Evolutionary conservation across 345 rosid genomes (phyloP), one percentile per base, ranked within the genome.

Genomic region (Raphanus sativus): DNA sequence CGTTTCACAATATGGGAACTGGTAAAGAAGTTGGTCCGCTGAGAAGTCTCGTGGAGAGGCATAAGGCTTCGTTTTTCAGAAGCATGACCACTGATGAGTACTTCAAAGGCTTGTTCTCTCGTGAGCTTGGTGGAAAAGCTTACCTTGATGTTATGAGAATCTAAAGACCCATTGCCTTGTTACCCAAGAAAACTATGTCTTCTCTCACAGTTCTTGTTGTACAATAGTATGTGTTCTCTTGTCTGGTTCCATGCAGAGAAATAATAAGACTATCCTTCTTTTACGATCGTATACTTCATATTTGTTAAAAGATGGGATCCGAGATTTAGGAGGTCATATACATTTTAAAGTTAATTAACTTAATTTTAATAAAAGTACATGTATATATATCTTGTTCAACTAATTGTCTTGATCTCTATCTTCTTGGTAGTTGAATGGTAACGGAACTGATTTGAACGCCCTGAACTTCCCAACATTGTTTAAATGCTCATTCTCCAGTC

Each of bases 401-500:
- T 70, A 70, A 36, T 63, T 38, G 11, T 54, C 5, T 70, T 81
- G 80, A 64, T 83, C 85, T 36, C 80, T 85, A 45, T 85, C 89
- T 70, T 85, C 96, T 0, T 85, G 76, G 28, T 82, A 75, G 84
- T 82, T 81, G 83, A 90, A 90, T 33, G 96, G 96, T 21, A 88
- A 63, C 0, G 96, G 93, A 0, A 90, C 93, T 0, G 91, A 75
- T 79, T 87, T 90, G 83, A 90, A 90, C 2, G 96, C 91, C 0
- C 90, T 77, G 32, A 75, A 89, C 60, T 84, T 87, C 12, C 90
- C 93, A 12, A 86, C 93, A 50, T 90, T 87, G 82, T 87, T 87
- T 83, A 89, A 80, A 71, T 90, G 92, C 81, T 90, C 95, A 61
- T 90, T 90, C 71, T 88, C 91, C 82, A 87, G 11, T 73, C 92